Base-by-base conservation (phyloP, 805 yeast species). In the Pichia scutulata region DNA sequence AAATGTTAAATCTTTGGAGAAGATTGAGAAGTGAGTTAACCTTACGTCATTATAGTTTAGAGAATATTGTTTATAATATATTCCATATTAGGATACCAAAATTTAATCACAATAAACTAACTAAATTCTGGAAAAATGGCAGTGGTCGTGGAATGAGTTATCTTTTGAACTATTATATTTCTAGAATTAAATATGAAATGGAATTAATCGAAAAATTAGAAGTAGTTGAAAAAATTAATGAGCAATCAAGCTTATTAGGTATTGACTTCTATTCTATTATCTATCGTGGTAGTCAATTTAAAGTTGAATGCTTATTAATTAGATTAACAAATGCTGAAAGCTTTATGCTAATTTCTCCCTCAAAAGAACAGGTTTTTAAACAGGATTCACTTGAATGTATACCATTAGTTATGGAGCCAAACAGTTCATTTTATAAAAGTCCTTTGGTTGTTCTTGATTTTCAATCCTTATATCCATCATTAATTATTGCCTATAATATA, bases 371-470 rank as follows among this genome's bases (percentile, higher is more conserved):
- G 55, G 97, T 93, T 0, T 85, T 85, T 58, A 76, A 81, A 39
- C 96, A 90, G 73, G 83, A 82, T 55, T 84, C 98, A 0, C 68
- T 93, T 39, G 96, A 89, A 59, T 84, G 89, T 53, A 80, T 93
- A 6, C 96, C 98, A 0, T 70, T 93, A 47, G 88, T 93, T 2
- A 81, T 93, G 90, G 99, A 93, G 60, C 99, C 99, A 0, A 77
- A 78, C 23, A 80, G 96, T 6, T 81, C 80, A 19, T 86, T 83
- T 56, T 93, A 89, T 64, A 89, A 87, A 50, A 84, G 92, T 51
- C 99, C 99, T 0, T 70, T 93, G 26, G 78, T 90, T 18, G 98
- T 93, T 0, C 68, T 93, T 21, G 99, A 93, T 64, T 93, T 93
- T 60, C 96, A 92, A 59, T 89, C 97, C 0, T 73, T 93, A 45